phyloP scores from a whole-genome alignment of 306 rosid species.

The Rosa rugosa region DNA sequence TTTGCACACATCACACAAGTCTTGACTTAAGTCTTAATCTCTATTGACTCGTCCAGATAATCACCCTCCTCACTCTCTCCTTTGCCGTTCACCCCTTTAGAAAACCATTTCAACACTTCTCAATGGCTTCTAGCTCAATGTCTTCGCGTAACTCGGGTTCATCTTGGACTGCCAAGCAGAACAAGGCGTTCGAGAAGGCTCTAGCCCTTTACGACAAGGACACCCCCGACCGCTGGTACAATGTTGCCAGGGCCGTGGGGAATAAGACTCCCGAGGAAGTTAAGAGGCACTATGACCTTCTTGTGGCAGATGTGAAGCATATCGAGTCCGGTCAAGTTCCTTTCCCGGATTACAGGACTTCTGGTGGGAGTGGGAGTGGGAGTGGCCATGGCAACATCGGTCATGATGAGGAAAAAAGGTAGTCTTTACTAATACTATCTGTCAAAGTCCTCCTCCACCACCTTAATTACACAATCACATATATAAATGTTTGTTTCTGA shows the following conservation, averaged over 20 bases:
- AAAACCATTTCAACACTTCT: background rate
- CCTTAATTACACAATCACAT: background rate
- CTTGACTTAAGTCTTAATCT: slow-evolving; percentile 26
- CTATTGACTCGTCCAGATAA: slow-evolving; percentile 3
- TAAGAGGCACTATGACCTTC: slow-evolving; percentile 73
- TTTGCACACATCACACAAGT: slow-evolving; percentile 36
- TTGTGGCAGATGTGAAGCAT: slow-evolving; percentile 69
- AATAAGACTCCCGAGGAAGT: slow-evolving; percentile 84
- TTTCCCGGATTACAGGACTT: slow-evolving; percentile 66
- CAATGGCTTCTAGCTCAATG: slow-evolving; percentile 79
- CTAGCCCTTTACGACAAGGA: slow-evolving; percentile 84
- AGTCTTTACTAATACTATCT: background rate
- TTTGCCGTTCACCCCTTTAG: slow-evolving; percentile 1
- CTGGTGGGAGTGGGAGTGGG: slow-evolving; percentile 20
- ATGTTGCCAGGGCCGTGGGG: slow-evolving; percentile 85
- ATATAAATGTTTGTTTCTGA: background rate
- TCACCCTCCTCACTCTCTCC: slow-evolving; percentile 1
- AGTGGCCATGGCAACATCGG: slow-evolving; percentile 13
- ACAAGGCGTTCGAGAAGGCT: slow-evolving; percentile 92
- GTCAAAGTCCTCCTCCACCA: background rate
- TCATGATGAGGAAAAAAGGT: slow-evolving; percentile 61
- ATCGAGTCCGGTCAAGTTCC: slow-evolving; percentile 85
- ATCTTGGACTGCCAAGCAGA: slow-evolving; percentile 86
- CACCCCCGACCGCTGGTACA: slow-evolving; percentile 91
- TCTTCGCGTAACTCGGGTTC: slow-evolving; percentile 56